Evolutionary conservation across 2,329 filamentous ascomycete species (phyloP).

Genomic region (Botryotinia globosa): DNA sequence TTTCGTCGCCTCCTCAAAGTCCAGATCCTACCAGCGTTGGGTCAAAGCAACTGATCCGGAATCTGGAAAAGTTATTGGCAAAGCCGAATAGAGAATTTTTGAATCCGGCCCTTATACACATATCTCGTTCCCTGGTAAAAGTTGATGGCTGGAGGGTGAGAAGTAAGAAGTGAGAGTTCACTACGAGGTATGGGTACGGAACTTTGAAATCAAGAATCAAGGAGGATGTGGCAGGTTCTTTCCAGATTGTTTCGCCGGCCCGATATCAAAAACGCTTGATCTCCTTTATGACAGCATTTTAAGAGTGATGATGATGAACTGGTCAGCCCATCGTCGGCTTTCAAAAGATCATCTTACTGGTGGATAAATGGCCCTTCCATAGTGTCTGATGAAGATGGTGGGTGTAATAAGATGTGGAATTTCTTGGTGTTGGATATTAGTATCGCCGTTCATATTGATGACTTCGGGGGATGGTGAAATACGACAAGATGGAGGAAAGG

Average conservation of each 20-base stretch:
- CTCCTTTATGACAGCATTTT: too few relatives aligned
- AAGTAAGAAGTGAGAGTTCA: too few relatives aligned
- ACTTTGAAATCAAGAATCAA: too few relatives aligned
- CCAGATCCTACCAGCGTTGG: not conserved
- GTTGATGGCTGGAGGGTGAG: not conserved
- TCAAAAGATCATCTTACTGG: too few relatives aligned
- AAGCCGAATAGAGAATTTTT: not conserved
- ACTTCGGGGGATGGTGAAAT: not conserved
- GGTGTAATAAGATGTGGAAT: not conserved
- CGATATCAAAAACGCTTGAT: too few relatives aligned
- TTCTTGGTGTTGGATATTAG: not conserved
- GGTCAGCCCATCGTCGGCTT: too few relatives aligned
- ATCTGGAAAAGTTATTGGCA: not conserved
- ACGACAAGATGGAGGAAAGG: too few relatives aligned
- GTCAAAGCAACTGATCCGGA: not conserved
- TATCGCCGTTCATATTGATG: not conserved
- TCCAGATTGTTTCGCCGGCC: too few relatives aligned
- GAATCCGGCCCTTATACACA: not conserved
- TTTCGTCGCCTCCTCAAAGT: not conserved
- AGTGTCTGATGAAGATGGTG: not conserved
- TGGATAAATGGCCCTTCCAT: not conserved
- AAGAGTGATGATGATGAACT: too few relatives aligned
- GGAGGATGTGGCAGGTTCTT: too few relatives aligned
- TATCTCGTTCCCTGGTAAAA: not conserved
- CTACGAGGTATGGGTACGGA: not conserved